A percentile compares a stretch with the other conserved stretches of the same genome.
Evolutionary conservation across 1,284 basidiomycete species (phyloP).

Genomic region (Marasmius sp.): DNA sequence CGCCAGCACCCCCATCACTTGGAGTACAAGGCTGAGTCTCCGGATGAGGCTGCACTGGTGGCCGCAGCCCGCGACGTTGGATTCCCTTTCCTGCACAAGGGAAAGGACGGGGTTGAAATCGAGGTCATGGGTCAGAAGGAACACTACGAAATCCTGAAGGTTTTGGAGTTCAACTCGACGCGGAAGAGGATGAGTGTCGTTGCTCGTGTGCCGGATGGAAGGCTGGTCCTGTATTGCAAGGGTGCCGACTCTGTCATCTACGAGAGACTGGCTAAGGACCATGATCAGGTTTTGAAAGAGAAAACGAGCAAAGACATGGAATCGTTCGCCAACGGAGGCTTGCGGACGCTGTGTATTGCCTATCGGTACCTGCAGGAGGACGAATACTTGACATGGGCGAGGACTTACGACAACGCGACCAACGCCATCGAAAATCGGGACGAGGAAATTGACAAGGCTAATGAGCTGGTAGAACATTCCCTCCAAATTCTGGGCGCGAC

Average conservation of each 20-base stretch:
- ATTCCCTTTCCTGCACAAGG: constrained; percentile 85
- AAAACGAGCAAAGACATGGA: constrained; percentile 88
- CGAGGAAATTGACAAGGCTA: constrained; percentile 87
- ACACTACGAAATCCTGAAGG: constrained; percentile 75
- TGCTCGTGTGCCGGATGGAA: constrained; percentile 80
- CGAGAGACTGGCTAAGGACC: constrained; percentile 74
- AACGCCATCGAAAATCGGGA: constrained; percentile 80
- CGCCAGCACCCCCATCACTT: constrained; percentile 65
- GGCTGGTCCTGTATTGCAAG: constrained; percentile 87
- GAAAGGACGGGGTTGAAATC: constrained; percentile 80
- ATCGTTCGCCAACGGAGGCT: constrained; percentile 88
- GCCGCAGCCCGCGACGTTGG: constrained; percentile 90
- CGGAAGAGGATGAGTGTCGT: constrained; percentile 94
- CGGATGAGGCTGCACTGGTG: constrained; percentile 94
- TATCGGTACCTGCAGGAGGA: constrained; percentile 80
- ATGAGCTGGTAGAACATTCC: constrained; percentile 81
- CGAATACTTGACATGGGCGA: constrained; percentile 84
- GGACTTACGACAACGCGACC: constrained; percentile 79
- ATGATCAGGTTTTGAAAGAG: constrained; percentile 75
- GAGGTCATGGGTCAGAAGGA: constrained; percentile 91
- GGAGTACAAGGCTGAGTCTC: constrained; percentile 94
- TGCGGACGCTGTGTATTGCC: constrained; percentile 91
- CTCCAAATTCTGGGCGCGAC: constrained; percentile 90
- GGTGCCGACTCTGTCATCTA: constrained; percentile 98
- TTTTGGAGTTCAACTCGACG: constrained; percentile 92